Conservation (phyloP, 2,329 filamentous ascomycete species). For the Dactylellina leptospora region DNA sequence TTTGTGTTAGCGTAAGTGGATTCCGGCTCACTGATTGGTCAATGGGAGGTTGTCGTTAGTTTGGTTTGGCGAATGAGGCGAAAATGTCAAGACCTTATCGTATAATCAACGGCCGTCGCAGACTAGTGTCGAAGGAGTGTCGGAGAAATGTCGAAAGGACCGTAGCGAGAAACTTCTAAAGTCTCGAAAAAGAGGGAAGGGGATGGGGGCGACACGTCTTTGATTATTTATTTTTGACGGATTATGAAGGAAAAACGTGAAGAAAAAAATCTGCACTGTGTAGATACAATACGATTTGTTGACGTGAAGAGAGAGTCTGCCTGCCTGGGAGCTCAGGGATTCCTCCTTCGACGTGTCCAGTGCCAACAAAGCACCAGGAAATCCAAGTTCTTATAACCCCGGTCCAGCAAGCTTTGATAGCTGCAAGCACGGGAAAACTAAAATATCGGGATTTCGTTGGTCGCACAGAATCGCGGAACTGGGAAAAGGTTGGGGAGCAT, state of each 20-base stretch:
- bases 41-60: conserved; percentile 28
- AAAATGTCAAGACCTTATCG: conserved; percentile 29
- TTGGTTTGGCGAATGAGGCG: conserved; percentile 44
- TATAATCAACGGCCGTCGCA: conserved; percentile 8
- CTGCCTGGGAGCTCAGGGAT: conserved; percentile 40
- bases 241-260: conserved; percentile 22
- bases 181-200: conserved; percentile 36
- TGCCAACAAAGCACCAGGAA: conserved; percentile 52
- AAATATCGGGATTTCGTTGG: conserved; percentile 48
- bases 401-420: conserved; percentile 17
- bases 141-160: conserved; percentile 30
- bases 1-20: conserved; percentile 11
- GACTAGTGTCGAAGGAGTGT: conserved; percentile 33
- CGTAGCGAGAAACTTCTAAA: conserved; percentile 49
- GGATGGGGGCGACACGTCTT: conserved; percentile 47
- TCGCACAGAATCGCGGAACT: conserved; percentile 50
- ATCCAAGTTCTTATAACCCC: conserved; percentile 43
- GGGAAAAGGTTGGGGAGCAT: conserved; percentile 49
- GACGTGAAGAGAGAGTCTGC: conserved; percentile 10
- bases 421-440: conserved; percentile 44
- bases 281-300: conserved; percentile 41
- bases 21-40: conserved; percentile 41
- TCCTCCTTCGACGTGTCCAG: conserved; percentile 51
- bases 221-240: conserved; percentile 42
- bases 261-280: conserved; percentile 17